Evolutionary conservation across 495 filamentous ascomycete species (phyloP).

Genomic region (Aspergillus nidulans): DNA sequence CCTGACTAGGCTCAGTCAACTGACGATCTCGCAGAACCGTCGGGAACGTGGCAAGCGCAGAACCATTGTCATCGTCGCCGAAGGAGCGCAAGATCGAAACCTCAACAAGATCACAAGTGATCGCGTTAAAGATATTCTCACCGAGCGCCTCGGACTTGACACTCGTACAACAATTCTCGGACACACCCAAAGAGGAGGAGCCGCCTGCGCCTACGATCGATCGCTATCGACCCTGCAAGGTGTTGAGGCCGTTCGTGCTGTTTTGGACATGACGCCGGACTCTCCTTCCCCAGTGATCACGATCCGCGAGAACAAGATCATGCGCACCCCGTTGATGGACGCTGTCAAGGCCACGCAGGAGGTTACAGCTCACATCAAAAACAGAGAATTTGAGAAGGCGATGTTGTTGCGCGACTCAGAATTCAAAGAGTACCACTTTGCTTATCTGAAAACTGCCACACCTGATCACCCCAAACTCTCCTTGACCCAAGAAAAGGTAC

Average conservation of each 20-base stretch:
- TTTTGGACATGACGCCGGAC: conserved; percentile 85
- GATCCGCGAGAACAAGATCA: conserved; percentile 97
- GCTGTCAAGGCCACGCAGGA: conserved; percentile 81
- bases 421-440: conserved; percentile 87
- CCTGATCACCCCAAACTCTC: conserved; percentile 57
- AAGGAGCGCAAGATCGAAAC: conserved; percentile 84
- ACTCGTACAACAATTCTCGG: conserved; percentile 93
- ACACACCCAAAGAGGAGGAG: conserved; percentile 92
- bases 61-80: conserved; percentile 96
- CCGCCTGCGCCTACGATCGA: conserved; percentile 89
- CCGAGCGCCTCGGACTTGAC: conserved; percentile 74
- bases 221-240: conserved; percentile 92
- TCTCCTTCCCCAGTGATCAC: conserved; percentile 92
- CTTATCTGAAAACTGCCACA: conserved; percentile 83
- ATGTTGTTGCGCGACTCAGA: conserved; percentile 88
- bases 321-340: conserved; percentile 79
- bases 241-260: conserved; percentile 92
- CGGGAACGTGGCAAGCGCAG: conserved; percentile 80
- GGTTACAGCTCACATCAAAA: conserved; percentile 74
- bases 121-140: conserved; percentile 82
- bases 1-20: no score
- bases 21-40: conserved; percentile 79
- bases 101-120: conserved; percentile 77
- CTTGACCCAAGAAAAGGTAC: conserved; percentile 69
- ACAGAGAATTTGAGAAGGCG: conserved; percentile 75